Percentiles rank a stretch among this genome's conserved stretches.
These are phyloP conservation scores for Xylaria longipes DNA, from an alignment of 495 filamentous ascomycete genomes.

Conservation along the genomic window DNA sequence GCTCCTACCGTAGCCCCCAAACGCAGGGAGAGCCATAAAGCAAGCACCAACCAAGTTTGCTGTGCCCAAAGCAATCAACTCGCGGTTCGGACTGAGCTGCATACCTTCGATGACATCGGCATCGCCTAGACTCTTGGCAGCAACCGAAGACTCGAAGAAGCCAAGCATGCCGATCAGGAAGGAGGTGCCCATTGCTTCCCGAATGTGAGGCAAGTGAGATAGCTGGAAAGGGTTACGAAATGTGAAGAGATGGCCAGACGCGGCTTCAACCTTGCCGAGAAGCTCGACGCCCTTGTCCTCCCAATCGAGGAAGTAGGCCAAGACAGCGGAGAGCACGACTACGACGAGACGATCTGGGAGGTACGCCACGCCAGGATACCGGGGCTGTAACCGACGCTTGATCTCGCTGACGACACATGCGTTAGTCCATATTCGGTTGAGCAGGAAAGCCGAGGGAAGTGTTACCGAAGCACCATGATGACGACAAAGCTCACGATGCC, in stretches of 20 bases:
- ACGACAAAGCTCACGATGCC: slow-evolving; percentile 80
- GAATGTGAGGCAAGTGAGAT: slow-evolving; percentile 76
- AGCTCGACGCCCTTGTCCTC: slow-evolving; percentile 80
- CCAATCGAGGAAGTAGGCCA: slow-evolving; percentile 83
- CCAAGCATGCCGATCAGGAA: slow-evolving; percentile 94
- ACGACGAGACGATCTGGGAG: slow-evolving; percentile 92
- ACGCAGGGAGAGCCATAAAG: slow-evolving; percentile 90
- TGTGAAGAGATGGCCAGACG: slow-evolving; percentile 69
- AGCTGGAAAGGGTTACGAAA: slow-evolving; percentile 86
- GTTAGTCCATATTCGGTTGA: background rate
- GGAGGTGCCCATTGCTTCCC: slow-evolving; percentile 87
- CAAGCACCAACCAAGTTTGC: slow-evolving; percentile 91
- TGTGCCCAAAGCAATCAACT: slow-evolving; percentile 89
- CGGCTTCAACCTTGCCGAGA: slow-evolving; percentile 78
- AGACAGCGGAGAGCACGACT: slow-evolving; percentile 82
- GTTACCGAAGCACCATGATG: slow-evolving; percentile 83
- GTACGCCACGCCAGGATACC: slow-evolving; percentile 82
- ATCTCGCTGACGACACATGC: slow-evolving; percentile 61
- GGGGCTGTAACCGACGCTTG: slow-evolving; percentile 82
- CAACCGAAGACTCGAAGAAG: slow-evolving; percentile 99
- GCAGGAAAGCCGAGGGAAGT: background rate
- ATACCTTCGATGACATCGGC: slow-evolving; percentile 73
- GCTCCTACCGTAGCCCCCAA: slow-evolving; percentile 94
- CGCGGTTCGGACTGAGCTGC: slow-evolving; percentile 86
- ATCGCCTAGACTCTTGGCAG: slow-evolving; percentile 83